Evolutionary conservation across 2,329 filamentous ascomycete species (phyloP).

Genomic region (Pyrenochaeta sp.): DNA sequence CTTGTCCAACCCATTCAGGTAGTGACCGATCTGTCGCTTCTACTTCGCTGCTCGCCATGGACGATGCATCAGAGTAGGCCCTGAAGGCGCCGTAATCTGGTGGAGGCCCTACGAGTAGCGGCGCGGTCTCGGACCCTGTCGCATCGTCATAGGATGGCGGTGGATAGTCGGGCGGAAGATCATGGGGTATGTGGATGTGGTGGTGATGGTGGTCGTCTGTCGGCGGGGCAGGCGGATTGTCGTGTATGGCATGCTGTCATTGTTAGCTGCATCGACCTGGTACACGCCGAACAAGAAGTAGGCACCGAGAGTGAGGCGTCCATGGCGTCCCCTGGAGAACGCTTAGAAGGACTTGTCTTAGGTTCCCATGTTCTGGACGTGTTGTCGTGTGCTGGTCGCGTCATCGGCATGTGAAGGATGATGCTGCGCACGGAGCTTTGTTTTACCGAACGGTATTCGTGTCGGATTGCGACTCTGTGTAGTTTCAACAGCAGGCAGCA

Average conservation of each 20-base stretch:
- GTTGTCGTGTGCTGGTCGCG: constrained; percentile 20
- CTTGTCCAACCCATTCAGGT: constrained; percentile 41
- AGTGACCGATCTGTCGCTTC: constrained; percentile 31
- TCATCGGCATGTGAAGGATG: constrained; percentile 26
- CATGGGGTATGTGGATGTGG: constrained; percentile 16
- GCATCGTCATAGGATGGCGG: constrained; percentile 48
- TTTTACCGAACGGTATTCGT: constrained; percentile 25
- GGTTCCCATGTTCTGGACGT: constrained; percentile 7
- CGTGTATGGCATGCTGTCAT: not conserved
- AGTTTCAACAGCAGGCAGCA: constrained; percentile 26
- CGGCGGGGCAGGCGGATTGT: constrained; percentile 1
- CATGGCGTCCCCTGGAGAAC: not conserved
- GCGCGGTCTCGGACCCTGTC: constrained; percentile 29
- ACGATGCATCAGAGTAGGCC: constrained; percentile 41
- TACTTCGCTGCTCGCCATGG: constrained; percentile 38
- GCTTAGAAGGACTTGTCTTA: not conserved
- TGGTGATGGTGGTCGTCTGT: constrained; percentile 12
- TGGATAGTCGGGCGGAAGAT: constrained; percentile 30
- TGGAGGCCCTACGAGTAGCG: constrained; percentile 40
- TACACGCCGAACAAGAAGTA: not conserved
- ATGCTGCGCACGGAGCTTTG: constrained; percentile 20
- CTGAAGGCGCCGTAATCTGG: constrained; percentile 42
- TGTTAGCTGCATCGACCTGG: not conserved
- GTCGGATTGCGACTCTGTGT: constrained; percentile 26
- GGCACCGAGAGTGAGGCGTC: not conserved